These are phyloP conservation scores for Paramecium sonneborni DNA, from an alignment of 73 alveolate genomes.

Conservation along the genomic window DNA sequence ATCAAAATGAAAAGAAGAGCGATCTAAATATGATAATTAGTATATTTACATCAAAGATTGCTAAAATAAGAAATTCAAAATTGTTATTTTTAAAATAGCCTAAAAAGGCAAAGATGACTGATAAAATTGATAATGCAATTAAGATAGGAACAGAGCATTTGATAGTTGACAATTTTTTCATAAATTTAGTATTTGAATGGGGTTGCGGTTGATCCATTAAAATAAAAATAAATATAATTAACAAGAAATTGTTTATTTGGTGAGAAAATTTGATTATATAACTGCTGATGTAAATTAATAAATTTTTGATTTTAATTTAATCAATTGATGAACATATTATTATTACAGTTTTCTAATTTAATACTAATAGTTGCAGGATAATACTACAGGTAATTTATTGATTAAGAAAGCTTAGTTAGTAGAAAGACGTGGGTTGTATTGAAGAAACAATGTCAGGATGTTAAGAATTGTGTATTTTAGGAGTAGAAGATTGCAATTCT, in stretches of 20 bases:
- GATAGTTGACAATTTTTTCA: not conserved
- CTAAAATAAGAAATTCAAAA: constrained; percentile 28
- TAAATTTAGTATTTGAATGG: not conserved
- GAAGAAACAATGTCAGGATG: not conserved
- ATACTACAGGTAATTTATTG: not conserved
- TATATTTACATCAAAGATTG: not conserved
- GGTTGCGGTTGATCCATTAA: not conserved
- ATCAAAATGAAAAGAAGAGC: not conserved
- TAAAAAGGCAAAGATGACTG: not conserved
- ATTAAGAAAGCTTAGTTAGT: not conserved
- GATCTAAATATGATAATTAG: not conserved
- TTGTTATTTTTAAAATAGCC: not conserved
- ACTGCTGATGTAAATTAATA: not conserved
- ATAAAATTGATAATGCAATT: not conserved
- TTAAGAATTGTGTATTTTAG: not conserved
- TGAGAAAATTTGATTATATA: not conserved
- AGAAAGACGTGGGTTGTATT: not conserved
- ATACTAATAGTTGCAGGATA: not conserved
- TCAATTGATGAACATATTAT: not conserved
- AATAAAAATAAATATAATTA: not conserved
- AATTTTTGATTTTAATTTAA: not conserved
- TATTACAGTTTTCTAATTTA: not conserved
- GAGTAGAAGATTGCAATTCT: constrained; percentile 4
- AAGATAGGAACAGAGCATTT: not conserved
- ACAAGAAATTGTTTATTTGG: not conserved